Evolutionary conservation across 2,329 filamentous ascomycete species (phyloP).

Genomic region (Pseudocercospora pini-densiflorae): DNA sequence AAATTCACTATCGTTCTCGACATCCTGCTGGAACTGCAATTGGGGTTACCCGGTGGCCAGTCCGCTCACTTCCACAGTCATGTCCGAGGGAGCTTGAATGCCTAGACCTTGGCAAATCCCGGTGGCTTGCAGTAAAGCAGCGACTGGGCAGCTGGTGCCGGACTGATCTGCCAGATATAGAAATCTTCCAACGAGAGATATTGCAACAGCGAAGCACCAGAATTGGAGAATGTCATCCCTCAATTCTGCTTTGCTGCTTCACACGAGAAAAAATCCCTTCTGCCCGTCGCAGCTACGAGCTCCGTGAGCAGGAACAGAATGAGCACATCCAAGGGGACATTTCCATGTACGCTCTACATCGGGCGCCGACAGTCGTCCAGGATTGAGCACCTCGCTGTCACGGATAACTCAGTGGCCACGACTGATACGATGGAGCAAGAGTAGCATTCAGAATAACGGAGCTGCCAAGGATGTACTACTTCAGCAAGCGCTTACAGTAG

Average conservation of each 20-base stretch:
- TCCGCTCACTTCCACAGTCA: not conserved
- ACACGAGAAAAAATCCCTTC: not conserved
- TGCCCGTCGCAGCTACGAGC: not conserved
- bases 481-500: not conserved
- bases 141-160: constrained; percentile 5
- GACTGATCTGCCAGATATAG: constrained; percentile 4
- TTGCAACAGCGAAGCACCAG: not conserved
- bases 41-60: not conserved
- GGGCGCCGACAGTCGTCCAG: not conserved
- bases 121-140: constrained; percentile 15
- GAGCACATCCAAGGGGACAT: not conserved
- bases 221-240: not conserved
- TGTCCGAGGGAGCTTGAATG: constrained; percentile 7
- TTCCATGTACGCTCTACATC: not conserved
- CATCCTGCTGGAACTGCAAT: no score
- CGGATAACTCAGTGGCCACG: no score
- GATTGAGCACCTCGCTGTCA: not conserved
- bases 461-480: no score
- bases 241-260: not conserved
- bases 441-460: no score
- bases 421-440: no score
- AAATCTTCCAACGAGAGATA: not conserved
- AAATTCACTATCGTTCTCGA: not conserved
- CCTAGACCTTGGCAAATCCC: constrained; percentile 11
- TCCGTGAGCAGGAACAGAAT: not conserved